phyloP scores from a whole-genome alignment of 192 early-diverging fungal species.

The Dissophora globulifera region DNA sequence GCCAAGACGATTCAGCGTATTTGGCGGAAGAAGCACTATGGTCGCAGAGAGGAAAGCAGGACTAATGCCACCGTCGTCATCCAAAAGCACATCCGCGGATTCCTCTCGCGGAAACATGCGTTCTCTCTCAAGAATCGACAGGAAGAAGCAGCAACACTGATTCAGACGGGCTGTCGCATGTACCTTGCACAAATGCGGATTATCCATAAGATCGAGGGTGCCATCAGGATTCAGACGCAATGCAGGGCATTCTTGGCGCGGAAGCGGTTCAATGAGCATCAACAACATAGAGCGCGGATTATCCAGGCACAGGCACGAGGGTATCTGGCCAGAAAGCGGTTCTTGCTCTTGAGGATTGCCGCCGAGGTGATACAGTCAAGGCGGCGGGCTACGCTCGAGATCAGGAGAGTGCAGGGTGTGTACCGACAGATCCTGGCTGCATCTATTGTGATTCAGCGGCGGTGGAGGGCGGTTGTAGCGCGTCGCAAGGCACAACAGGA shows the following conservation, averaged over 20 bases:
- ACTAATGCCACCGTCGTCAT: conserved; percentile 29
- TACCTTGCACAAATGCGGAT: conserved; percentile 31
- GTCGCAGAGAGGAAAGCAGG: conserved; percentile 33
- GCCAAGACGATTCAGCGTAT: conserved; percentile 51
- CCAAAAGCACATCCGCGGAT: conserved; percentile 37
- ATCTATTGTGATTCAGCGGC: conserved; percentile 31
- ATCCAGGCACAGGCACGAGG: conserved; percentile 36
- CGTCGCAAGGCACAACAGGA: conserved; percentile 8
- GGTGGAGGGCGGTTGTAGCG: conserved; percentile 32
- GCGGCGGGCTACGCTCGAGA: conserved; percentile 20
- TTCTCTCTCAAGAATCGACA: not conserved
- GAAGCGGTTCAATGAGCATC: conserved; percentile 23
- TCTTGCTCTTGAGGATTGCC: conserved; percentile 26
- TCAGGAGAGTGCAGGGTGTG: conserved; percentile 6
- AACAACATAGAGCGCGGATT: conserved; percentile 32
- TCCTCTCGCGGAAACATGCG: conserved; percentile 13
- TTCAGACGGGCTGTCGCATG: conserved; percentile 48
- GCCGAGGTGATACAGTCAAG: conserved; percentile 34
- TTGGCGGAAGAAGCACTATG: conserved; percentile 54
- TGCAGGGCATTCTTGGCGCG: conserved; percentile 26
- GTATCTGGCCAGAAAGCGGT: conserved; percentile 23
- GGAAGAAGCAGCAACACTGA: conserved; percentile 24
- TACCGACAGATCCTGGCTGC: conserved; percentile 22
- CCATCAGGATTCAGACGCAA: conserved; percentile 22
- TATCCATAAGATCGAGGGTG: conserved; percentile 14